phyloP scores from a whole-genome alignment of 2,329 filamentous ascomycete genomes.

The Fusarium avenaceum region DNA sequence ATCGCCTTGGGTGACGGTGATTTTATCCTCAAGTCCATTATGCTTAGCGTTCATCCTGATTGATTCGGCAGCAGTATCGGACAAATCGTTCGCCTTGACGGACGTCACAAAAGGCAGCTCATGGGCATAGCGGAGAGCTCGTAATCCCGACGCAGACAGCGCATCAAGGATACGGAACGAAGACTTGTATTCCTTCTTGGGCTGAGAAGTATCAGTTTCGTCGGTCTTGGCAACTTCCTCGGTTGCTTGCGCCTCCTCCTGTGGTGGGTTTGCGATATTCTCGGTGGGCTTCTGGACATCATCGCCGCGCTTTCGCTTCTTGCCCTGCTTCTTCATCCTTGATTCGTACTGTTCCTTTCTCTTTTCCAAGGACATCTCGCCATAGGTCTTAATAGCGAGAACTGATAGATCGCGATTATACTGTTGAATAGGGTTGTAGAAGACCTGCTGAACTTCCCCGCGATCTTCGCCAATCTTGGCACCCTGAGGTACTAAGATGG shows the following conservation, averaged over 20 bases:
- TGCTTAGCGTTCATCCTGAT: conserved; percentile 89
- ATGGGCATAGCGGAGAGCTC: conserved; percentile 90
- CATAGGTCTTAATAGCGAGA: conserved; percentile 90
- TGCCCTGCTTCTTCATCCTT: conserved; percentile 56
- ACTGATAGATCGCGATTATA: conserved; percentile 98
- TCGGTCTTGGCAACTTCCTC: conserved; percentile 30
- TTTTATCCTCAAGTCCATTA: conserved; percentile 79
- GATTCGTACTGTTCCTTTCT: conserved; percentile 59
- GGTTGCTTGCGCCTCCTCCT: conserved; percentile 26
- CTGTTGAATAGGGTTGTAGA: conserved; percentile 99
- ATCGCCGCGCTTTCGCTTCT: conserved; percentile 63
- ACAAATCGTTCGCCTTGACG: conserved; percentile 91
- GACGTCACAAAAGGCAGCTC: conserved; percentile 88
- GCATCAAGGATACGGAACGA: conserved; percentile 92
- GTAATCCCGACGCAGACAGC: conserved; percentile 90
- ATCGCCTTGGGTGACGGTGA: conserved; percentile 82
- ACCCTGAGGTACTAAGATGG: conserved; percentile 66
- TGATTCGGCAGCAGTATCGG: conserved; percentile 78
- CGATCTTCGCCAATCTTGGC: conserved; percentile 63
- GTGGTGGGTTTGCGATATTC: conserved; percentile 15
- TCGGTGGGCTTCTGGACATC: conserved; percentile 49
- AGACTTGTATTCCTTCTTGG: conserved; percentile 53
- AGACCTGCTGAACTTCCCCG: conserved; percentile 81
- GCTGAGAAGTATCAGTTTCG: conserved; percentile 33
- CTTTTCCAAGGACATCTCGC: conserved; percentile 71